Evolutionary conservation across 352 stramenopile genomes (phyloP).

Genomic region (Globisporangium apiculatum): DNA sequence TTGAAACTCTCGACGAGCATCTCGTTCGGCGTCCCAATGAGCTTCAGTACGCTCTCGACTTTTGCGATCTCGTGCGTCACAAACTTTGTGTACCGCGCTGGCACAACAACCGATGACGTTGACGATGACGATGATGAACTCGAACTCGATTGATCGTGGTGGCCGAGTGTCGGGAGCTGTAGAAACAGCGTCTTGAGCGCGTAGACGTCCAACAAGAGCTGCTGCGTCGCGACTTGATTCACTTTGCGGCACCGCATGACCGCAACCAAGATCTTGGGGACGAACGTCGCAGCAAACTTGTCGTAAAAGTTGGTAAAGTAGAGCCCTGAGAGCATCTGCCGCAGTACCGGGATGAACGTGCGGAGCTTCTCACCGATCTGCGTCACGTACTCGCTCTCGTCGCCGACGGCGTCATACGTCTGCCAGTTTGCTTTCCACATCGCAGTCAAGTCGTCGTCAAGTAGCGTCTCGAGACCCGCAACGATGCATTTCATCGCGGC

Average conservation of each 20-base stretch:
- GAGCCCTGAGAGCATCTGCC: slow-evolving; percentile 83
- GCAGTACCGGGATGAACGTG: slow-evolving; percentile 87
- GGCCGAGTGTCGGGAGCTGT: slow-evolving; percentile 86
- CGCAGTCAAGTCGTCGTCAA: slow-evolving; percentile 87
- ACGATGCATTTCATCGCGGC: slow-evolving; percentile 95
- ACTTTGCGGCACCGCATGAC: slow-evolving; percentile 91
- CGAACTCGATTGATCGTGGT: slow-evolving; percentile 33
- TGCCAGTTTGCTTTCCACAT: slow-evolving; percentile 94
- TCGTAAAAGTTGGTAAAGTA: slow-evolving; percentile 99
- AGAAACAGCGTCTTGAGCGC: slow-evolving; percentile 96
- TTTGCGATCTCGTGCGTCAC: slow-evolving; percentile 94
- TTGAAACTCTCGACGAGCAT: slow-evolving; percentile 96
- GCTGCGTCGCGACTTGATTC: slow-evolving; percentile 96
- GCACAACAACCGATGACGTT: slow-evolving; percentile 40
- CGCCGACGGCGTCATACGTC: slow-evolving; percentile 91
- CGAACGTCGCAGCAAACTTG: slow-evolving; percentile 93
- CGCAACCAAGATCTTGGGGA: slow-evolving; percentile 84
- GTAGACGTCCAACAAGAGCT: slow-evolving; percentile 98
- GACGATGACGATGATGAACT: slow-evolving; percentile 34
- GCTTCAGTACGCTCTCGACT: slow-evolving; percentile 96
- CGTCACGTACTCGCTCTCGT: slow-evolving; percentile 94
- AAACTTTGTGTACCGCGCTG: slow-evolving; percentile 95
- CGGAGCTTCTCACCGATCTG: slow-evolving; percentile 91
- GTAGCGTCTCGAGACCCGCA: slow-evolving; percentile 83
- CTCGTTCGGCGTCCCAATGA: slow-evolving; percentile 94